Evolutionary conservation across 2,329 filamentous ascomycete genomes (phyloP).

Genomic region (Penicillium sp.): DNA sequence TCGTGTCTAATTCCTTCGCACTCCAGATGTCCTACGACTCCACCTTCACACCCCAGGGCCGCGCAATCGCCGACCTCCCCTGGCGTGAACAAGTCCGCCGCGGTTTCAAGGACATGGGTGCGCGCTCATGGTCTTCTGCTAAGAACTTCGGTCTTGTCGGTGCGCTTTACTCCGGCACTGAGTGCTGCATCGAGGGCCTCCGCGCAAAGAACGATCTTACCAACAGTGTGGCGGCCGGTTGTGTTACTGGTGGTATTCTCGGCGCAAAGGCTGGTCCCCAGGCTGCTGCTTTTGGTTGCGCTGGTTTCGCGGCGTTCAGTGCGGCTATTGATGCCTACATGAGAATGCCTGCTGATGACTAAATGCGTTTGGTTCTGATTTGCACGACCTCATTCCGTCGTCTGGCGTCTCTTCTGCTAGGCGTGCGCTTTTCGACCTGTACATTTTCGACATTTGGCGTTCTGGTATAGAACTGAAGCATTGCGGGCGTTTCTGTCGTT

Average conservation of each 20-base stretch:
- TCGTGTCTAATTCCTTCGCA: not conserved
- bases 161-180: slow-evolving; percentile 83
- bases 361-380: not conserved
- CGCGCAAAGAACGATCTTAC: slow-evolving; percentile 89
- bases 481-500: slow-evolving; percentile 26
- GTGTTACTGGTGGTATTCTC: slow-evolving; percentile 83
- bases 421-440: slow-evolving; percentile 14
- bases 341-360: slow-evolving; percentile 60
- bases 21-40: slow-evolving; percentile 95
- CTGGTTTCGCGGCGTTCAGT: slow-evolving; percentile 88
- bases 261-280: slow-evolving; percentile 84
- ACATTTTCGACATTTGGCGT: slow-evolving; percentile 20
- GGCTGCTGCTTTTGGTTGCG: slow-evolving; percentile 81
- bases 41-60: slow-evolving; percentile 62
- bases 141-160: slow-evolving; percentile 96
- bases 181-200: slow-evolving; percentile 88
- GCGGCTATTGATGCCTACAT: slow-evolving; percentile 90
- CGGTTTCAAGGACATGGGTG: slow-evolving; percentile 94
- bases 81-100: slow-evolving; percentile 75
- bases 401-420: not conserved
- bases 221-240: slow-evolving; percentile 85
- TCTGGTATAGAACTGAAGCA: slow-evolving; percentile 26
- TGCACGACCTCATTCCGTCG: not conserved
- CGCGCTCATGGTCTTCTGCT: slow-evolving; percentile 73
- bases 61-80: slow-evolving; percentile 62